These are phyloP conservation scores for Penstemon barbatus DNA, from an alignment of 257 asterid species.

Conservation along the genomic window DNA sequence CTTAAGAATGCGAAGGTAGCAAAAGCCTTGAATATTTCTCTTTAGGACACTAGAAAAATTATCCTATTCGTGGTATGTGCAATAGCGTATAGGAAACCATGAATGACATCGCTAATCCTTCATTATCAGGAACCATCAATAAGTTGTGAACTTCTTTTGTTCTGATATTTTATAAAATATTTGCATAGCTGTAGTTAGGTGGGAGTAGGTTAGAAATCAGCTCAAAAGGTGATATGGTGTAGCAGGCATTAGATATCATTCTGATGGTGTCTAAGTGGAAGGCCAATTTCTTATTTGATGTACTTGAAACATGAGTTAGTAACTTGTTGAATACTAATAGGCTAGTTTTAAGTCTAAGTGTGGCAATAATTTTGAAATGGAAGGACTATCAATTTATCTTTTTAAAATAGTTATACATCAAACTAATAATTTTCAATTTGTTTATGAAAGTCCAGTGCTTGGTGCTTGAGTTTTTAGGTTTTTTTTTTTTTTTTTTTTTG, in stretches of 20 bases:
- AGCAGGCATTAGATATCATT: slow-evolving; percentile 7
- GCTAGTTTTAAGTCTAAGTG: slow-evolving; percentile 4
- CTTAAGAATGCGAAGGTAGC: slow-evolving; percentile 1
- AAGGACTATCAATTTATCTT: slow-evolving; percentile 2
- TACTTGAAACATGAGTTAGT: slow-evolving; percentile 3
- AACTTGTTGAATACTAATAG: neutral
- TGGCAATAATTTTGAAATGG: slow-evolving; percentile 17
- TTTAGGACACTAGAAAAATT: neutral
- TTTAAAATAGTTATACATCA: slow-evolving; percentile 1
- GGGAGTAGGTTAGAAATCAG: slow-evolving; percentile 6
- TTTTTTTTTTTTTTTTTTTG: neutral
- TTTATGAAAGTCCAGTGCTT: slow-evolving; percentile 5
- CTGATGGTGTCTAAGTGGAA: slow-evolving; percentile 13
- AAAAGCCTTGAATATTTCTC: neutral
- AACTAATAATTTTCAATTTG: slow-evolving; percentile 2
- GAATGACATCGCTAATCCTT: slow-evolving; percentile 9
- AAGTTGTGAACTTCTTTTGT: neutral
- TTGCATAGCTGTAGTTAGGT: neutral
- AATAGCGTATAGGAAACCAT: neutral
- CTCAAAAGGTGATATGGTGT: slow-evolving; percentile 8
- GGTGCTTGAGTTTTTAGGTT: neutral
- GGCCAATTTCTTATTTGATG: slow-evolving; percentile 16
- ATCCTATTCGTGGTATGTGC: slow-evolving; percentile 10
- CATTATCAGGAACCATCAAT: slow-evolving; percentile 7
- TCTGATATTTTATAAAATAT: slow-evolving; percentile 9